phyloP scores from a whole-genome alignment of 257 asterid genomes.

The Solanum chiquidenum region DNA sequence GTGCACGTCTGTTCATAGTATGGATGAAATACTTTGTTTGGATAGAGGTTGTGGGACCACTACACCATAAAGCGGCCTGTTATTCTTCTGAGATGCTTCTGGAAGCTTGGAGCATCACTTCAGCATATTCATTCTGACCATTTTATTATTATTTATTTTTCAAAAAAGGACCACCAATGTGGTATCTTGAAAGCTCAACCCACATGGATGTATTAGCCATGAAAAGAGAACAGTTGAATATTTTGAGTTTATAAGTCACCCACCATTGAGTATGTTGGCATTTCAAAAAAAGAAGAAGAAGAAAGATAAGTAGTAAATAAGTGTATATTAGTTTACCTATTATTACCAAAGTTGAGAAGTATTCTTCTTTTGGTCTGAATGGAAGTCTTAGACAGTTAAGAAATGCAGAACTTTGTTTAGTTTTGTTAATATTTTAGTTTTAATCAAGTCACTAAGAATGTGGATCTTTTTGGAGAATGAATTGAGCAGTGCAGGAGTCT shows the following conservation, averaged over 20 bases:
- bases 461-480: background rate
- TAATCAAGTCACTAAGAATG: background rate
- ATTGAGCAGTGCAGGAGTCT: background rate
- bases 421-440: background rate
- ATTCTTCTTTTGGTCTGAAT: background rate
- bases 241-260: background rate
- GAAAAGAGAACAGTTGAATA: background rate
- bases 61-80: background rate
- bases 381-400: background rate
- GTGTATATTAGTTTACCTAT: background rate
- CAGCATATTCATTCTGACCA: background rate
- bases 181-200: background rate
- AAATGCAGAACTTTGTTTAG: background rate
- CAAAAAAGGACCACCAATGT: background rate
- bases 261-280: background rate
- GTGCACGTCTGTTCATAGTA: background rate
- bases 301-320: background rate
- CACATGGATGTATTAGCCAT: background rate
- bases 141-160: background rate
- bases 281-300: background rate
- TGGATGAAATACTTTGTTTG: background rate
- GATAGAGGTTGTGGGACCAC: background rate
- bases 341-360: background rate
- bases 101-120: background rate
- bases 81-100: background rate